phyloP scores from a whole-genome alignment of 257 asterid species.

The Buddleja alternifolia region DNA sequence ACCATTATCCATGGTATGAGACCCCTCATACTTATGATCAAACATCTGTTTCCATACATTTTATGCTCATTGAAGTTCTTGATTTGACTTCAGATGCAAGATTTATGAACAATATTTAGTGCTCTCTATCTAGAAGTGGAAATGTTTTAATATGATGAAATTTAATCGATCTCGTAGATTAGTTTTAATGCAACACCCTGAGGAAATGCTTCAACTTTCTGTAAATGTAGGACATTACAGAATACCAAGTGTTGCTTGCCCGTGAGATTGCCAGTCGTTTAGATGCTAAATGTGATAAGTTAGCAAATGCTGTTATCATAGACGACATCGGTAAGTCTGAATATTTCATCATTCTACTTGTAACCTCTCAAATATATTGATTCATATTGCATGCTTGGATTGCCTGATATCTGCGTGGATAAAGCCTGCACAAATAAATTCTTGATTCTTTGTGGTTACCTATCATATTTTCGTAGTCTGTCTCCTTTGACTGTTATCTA shows the following conservation, averaged over 20 bases:
- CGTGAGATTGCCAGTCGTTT: constrained; percentile 85
- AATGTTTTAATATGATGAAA: constrained; percentile 14
- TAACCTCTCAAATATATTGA: constrained; percentile 4
- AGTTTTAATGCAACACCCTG: constrained; percentile 1
- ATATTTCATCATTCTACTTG: constrained; percentile 17
- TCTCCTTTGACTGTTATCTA: constrained; percentile 20
- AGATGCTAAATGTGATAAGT: constrained; percentile 81
- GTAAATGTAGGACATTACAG: constrained; percentile 68
- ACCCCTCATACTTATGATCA: constrained; percentile 1
- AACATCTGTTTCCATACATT: constrained; percentile 16
- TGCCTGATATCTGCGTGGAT: constrained; percentile 14
- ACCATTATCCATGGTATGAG: constrained; percentile 71
- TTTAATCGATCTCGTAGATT: constrained; percentile 19
- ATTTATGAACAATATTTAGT: background rate
- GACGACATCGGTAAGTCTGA: constrained; percentile 77
- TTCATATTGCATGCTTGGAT: constrained; percentile 28
- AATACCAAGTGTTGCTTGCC: constrained; percentile 82
- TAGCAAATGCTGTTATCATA: constrained; percentile 68
- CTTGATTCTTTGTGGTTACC: background rate
- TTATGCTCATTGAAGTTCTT: constrained; percentile 18
- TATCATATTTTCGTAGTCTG: constrained; percentile 6
- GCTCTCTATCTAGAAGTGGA: constrained; percentile 9
- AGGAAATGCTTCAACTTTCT: constrained; percentile 23
- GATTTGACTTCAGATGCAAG: constrained; percentile 13
- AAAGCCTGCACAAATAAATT: constrained; percentile 11